Conservation (phyloP, 73 alveolate species). For the Paramecium biaurelia region DNA sequence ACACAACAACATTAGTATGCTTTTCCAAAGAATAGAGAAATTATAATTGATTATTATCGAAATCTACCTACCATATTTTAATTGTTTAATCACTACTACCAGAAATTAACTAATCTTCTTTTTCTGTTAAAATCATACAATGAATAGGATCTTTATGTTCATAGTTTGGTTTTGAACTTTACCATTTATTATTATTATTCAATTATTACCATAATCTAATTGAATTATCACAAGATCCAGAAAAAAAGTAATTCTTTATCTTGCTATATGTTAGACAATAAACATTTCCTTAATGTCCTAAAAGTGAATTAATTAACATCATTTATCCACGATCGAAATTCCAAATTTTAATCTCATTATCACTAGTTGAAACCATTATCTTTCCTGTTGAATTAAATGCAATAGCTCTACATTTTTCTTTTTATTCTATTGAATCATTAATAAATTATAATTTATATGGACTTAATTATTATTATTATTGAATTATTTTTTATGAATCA, state of each 20-base stretch:
- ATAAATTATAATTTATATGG: background rate
- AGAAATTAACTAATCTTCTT: background rate
- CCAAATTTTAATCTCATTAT: background rate
- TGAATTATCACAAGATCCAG: background rate
- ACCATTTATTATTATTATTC: background rate
- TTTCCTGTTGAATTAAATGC: background rate
- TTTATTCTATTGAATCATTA: background rate
- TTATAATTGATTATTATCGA: background rate
- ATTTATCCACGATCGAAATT: background rate
- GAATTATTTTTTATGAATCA: background rate
- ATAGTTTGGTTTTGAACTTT: background rate
- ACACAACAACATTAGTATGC: background rate
- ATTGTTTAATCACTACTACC: background rate
- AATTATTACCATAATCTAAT: background rate
- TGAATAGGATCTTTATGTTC: background rate
- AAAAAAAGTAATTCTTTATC: background rate
- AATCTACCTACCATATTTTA: background rate
- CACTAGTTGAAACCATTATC: background rate
- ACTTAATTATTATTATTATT: background rate
- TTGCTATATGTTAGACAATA: background rate
- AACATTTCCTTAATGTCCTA: background rate
- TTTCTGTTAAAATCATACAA: background rate
- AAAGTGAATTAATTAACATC: background rate
- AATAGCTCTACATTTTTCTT: background rate
- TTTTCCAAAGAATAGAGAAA: background rate